Evolutionary conservation across 331 rosid genomes (phyloP).

Genomic region (Quercus lobata): DNA sequence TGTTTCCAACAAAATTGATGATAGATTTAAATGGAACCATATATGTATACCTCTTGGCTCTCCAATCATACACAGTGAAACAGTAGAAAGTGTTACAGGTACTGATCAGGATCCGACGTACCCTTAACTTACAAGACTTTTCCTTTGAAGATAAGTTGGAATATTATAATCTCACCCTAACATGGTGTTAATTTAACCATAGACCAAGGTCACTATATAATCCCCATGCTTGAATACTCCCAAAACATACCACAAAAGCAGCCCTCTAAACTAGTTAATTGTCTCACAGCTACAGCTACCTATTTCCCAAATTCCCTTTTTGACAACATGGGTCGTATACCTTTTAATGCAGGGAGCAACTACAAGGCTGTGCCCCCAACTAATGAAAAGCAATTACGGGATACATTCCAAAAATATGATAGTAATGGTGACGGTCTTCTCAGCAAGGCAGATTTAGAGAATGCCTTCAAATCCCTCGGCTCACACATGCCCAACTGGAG

Average conservation of each 20-base stretch:
- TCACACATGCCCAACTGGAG: slow-evolving; percentile 3
- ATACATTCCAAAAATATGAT: background rate
- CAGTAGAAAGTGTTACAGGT: no score
- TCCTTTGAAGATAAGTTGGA: background rate
- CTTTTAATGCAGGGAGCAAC: no score
- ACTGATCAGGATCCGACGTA: no score
- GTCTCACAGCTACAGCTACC: background rate
- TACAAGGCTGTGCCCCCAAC: background rate
- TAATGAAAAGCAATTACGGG: background rate
- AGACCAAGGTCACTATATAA: background rate
- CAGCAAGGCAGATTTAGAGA: slow-evolving; percentile 5
- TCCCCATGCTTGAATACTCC: background rate
- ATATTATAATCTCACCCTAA: background rate
- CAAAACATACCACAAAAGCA: background rate
- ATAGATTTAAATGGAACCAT: no score
- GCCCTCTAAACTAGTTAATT: background rate
- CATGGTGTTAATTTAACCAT: background rate
- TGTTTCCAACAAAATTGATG: no score
- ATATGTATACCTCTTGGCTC: no score
- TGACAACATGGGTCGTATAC: background rate
- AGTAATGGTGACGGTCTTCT: slow-evolving; percentile 8
- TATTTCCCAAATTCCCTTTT: background rate
- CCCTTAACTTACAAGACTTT: background rate
- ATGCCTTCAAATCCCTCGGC: background rate
- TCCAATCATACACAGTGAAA: no score